Base-by-base conservation (phyloP, 2,329 filamentous ascomycete species). In the Metarhizium sp. region DNA sequence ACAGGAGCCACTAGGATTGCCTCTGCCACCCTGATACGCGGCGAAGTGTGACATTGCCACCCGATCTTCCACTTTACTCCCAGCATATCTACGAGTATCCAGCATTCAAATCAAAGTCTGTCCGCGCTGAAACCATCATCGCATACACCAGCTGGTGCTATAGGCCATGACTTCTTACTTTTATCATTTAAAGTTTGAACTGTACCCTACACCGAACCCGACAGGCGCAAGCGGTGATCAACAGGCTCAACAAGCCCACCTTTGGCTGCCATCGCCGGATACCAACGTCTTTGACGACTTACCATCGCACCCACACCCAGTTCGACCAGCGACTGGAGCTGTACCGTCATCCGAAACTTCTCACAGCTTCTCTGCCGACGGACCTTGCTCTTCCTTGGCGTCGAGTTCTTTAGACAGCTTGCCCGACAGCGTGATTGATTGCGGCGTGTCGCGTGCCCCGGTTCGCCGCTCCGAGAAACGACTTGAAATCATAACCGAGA, bases 151-250 rank as follows among this genome's bases (percentile, higher is more conserved):
- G 4, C 38, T 4, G 36, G 13, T 25, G 18, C 38, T 38, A 38
- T 51, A 45, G 58, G 59, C 58, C 54, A 84, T 84, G 81, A 78
- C 78, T 72, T 77, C 77, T 34, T 85, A 84, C 66, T 81, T 80
- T 60, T 86, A 86, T 63, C 82, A 86, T 62, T 65, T 87, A n/a
- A 84, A 80, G 61, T 78, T 87, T 63, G 84, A 87, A 71, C 74
- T 86, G 46, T 86, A 86, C 66, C 69, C 75, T 47, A 75, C 71
- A 58, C 67, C 74, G 50, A 67, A 72, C 52, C 73, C 75, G 4
- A 29, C 60, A 50, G 54, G 58, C 50, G 18, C 56, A 55, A 30
- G 57, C 53, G 57, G 54, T 29, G 13, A 56, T 53, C 40, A 58
- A 53, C 40, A 57, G 52, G 55, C 18, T 29, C 40, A 53, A 14